A percentile compares a stretch with the other conserved stretches of the same genome.
Conservation (phyloP, 495 filamentous ascomycete species). For the Aspergillus haitiensis region DNA sequence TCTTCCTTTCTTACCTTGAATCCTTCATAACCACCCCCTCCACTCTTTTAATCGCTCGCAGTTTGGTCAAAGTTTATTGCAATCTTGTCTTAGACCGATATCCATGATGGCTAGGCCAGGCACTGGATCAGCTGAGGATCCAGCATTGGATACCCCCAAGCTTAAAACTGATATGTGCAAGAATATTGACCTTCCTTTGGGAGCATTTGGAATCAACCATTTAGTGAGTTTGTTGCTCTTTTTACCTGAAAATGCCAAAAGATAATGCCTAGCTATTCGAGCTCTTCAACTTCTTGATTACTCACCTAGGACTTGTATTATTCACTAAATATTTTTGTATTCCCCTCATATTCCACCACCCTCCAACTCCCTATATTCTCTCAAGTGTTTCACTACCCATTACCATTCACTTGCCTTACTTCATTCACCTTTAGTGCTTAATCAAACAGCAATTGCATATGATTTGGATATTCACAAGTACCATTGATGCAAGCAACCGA, state of each 20-base stretch:
- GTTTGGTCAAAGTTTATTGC: background rate
- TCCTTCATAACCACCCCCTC: background rate
- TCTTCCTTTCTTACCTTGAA: background rate
- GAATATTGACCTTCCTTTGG: slow-evolving; percentile 33
- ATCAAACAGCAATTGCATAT: slow-evolving; percentile 20
- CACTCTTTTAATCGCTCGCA: background rate
- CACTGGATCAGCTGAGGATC: slow-evolving; percentile 20
- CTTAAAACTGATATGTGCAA: slow-evolving; percentile 28
- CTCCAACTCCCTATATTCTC: slow-evolving; percentile 3
- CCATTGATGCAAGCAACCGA: slow-evolving; percentile 25
- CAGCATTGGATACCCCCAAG: slow-evolving; percentile 25
- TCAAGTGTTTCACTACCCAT: background rate
- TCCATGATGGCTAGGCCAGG: background rate
- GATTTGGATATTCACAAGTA: slow-evolving; percentile 19
- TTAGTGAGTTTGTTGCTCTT: slow-evolving; percentile 25
- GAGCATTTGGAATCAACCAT: slow-evolving; percentile 28
- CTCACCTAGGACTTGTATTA: background rate
- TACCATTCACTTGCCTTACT: background rate
- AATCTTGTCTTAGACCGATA: slow-evolving; percentile 3
- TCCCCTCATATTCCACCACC: background rate
- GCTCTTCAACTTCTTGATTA: background rate
- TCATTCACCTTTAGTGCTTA: slow-evolving; percentile 13
- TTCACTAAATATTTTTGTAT: slow-evolving; percentile 4
- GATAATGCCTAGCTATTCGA: slow-evolving; percentile 2
- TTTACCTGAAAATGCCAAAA: slow-evolving; percentile 5